These are phyloP conservation scores for Baeospora myosura DNA, from an alignment of 1,284 basidiomycete species.

Conservation along the genomic window DNA sequence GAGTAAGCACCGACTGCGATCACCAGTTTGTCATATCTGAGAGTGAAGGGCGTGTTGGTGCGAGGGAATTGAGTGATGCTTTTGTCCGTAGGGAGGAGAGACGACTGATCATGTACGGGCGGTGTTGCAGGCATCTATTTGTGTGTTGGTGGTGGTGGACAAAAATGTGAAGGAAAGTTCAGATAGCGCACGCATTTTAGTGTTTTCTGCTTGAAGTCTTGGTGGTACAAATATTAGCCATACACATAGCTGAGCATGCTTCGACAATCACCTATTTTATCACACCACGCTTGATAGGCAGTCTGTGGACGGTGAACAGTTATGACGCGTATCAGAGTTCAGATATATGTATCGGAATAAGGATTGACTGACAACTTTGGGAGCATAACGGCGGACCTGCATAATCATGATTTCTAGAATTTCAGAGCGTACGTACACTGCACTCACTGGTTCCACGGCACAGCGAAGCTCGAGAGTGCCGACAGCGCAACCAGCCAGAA, in stretches of 20 bases:
- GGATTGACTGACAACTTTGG: constrained; percentile 40
- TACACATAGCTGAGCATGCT: neutral
- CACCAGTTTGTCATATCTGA: constrained; percentile 77
- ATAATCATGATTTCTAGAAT: constrained; percentile 16
- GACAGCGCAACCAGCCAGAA: constrained; percentile 71
- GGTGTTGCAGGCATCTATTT: constrained; percentile 55
- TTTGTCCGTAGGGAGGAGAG: constrained; percentile 20
- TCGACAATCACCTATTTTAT: constrained; percentile 43
- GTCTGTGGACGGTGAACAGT: constrained; percentile 28
- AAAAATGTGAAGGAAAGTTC: too few species aligned
- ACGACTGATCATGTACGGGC: too few species aligned
- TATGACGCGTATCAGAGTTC: neutral
- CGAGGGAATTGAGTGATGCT: constrained; percentile 7
- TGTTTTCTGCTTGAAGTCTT: constrained; percentile 58
- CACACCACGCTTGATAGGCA: constrained; percentile 68
- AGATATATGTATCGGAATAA: too few species aligned
- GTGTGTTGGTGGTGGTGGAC: too few species aligned
- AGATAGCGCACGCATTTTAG: constrained; percentile 56
- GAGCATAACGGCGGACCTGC: constrained; percentile 49
- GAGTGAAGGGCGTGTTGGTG: constrained; percentile 31
- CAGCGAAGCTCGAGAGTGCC: constrained; percentile 79
- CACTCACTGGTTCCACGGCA: constrained; percentile 71
- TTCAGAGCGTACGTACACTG: constrained; percentile 6
- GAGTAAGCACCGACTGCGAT: constrained; percentile 81
- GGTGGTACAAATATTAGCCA: neutral